Evolutionary conservation across 1,139 yeast genomes (phyloP).

Genomic region (Blastobotrys ciferrii): DNA sequence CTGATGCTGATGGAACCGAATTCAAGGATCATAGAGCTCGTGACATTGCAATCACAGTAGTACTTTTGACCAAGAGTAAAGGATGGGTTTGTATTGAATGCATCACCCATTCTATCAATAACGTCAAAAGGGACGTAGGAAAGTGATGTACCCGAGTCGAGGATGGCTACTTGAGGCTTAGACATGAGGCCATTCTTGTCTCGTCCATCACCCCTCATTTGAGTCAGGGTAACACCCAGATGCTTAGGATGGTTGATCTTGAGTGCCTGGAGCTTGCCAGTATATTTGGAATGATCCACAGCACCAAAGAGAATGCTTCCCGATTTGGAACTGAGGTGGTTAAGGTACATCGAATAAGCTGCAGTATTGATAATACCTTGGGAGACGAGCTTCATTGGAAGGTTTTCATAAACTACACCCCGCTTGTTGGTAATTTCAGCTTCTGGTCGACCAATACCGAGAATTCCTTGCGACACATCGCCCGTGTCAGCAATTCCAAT

Average conservation of each 20-base stretch:
- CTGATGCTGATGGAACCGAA: slow-evolving; percentile 53
- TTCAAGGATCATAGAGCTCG: slow-evolving; percentile 41
- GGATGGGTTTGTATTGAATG: slow-evolving; percentile 39
- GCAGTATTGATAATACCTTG: slow-evolving; percentile 49
- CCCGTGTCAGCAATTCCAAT: slow-evolving; percentile 50
- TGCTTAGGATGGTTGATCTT: slow-evolving; percentile 43
- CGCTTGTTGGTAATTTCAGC: slow-evolving; percentile 27
- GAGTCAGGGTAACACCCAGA: slow-evolving; percentile 48
- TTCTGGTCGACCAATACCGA: slow-evolving; percentile 54
- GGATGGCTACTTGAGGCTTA: slow-evolving; percentile 44
- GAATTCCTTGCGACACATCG: slow-evolving; percentile 48
- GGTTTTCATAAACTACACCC: slow-evolving; percentile 27
- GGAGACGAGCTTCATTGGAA: slow-evolving; percentile 41
- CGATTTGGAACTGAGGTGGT: slow-evolving; percentile 28
- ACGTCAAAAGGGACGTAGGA: slow-evolving; percentile 50
- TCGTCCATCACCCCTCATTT: slow-evolving; percentile 37
- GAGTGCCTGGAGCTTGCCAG: slow-evolving; percentile 37
- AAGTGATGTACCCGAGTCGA: slow-evolving; percentile 70
- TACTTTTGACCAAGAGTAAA: slow-evolving; percentile 37
- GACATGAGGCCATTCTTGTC: slow-evolving; percentile 37
- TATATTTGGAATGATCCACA: slow-evolving; percentile 49
- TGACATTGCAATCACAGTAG: slow-evolving; percentile 41
- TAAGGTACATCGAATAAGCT: slow-evolving; percentile 43
- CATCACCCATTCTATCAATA: slow-evolving; percentile 33
- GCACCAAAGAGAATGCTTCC: slow-evolving; percentile 52